phyloP scores from a whole-genome alignment of 2,329 filamentous ascomycete species.

The Fusarium oxysporum region DNA sequence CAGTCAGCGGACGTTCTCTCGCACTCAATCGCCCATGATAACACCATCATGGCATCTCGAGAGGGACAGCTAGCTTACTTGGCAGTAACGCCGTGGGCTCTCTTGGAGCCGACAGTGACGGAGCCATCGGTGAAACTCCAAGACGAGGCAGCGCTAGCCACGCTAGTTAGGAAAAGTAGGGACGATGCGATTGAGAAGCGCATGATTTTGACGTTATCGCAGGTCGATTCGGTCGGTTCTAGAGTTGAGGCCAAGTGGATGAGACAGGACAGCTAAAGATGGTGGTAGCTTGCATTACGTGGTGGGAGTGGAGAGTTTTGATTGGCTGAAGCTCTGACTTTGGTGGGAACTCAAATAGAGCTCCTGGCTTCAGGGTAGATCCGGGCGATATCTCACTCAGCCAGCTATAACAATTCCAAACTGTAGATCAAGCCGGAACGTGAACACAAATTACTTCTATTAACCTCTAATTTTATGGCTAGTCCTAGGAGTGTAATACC shows the following conservation, averaged over 20 bases:
- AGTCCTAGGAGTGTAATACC: no score
- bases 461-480: background rate
- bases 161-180: conserved; percentile 61
- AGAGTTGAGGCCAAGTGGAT: conserved; percentile 42
- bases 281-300: conserved; percentile 44
- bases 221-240: conserved; percentile 32
- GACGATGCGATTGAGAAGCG: conserved; percentile 53
- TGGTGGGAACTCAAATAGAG: conserved; percentile 19
- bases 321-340: conserved; percentile 42
- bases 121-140: conserved; percentile 82
- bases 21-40: background rate
- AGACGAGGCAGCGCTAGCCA: conserved; percentile 65
- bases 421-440: no score
- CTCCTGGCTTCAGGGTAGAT: conserved; percentile 28
- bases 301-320: conserved; percentile 39
- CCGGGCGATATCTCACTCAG: background rate
- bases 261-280: conserved; percentile 44
- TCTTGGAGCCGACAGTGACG: conserved; percentile 74
- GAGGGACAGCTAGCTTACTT: conserved; percentile 63
- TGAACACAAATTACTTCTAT: background rate
- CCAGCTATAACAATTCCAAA: no score
- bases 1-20: conserved; percentile 38
- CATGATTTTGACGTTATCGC: conserved; percentile 48
- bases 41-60: conserved; percentile 33
- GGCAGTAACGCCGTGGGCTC: conserved; percentile 71